Evolutionary conservation across 2,329 filamentous ascomycete genomes (phyloP).

Genomic region (Colletotrichum sp.): DNA sequence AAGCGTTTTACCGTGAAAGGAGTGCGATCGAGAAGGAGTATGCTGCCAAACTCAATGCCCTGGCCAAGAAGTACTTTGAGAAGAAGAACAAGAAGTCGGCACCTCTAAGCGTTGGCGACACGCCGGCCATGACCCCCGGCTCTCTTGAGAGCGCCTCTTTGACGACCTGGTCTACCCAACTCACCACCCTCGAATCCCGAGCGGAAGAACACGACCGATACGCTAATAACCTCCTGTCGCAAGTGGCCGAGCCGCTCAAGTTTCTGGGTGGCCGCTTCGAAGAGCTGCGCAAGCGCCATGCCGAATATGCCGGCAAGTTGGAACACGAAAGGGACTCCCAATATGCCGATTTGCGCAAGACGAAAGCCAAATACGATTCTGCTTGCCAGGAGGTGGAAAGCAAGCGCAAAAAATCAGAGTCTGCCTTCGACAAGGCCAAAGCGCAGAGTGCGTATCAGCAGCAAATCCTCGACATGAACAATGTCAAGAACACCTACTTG

Average conservation of each 20-base stretch:
- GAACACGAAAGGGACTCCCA: slow-evolving; percentile 87
- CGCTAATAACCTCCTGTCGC: slow-evolving; percentile 76
- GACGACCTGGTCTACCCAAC: slow-evolving; percentile 95
- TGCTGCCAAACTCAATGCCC: slow-evolving; percentile 80
- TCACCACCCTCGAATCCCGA: slow-evolving; percentile 86
- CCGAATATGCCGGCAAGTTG: slow-evolving; percentile 86
- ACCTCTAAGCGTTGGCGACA: slow-evolving; percentile 90
- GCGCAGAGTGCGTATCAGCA: slow-evolving; percentile 91
- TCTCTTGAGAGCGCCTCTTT: slow-evolving; percentile 96
- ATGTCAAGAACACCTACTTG: slow-evolving; percentile 97
- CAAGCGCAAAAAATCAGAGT: slow-evolving; percentile 92
- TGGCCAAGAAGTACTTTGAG: slow-evolving; percentile 97
- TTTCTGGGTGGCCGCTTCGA: slow-evolving; percentile 78
- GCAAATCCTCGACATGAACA: slow-evolving; percentile 94
- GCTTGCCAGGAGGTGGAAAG: slow-evolving; percentile 95
- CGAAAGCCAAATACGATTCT: slow-evolving; percentile 90
- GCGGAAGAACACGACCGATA: slow-evolving; percentile 90
- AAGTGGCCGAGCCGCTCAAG: slow-evolving; percentile 88
- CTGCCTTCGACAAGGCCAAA: slow-evolving; percentile 92
- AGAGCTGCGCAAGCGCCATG: slow-evolving; percentile 89
- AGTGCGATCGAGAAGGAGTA: slow-evolving; percentile 97
- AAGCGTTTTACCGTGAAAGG: slow-evolving; percentile 96
- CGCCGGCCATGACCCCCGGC: slow-evolving; percentile 89
- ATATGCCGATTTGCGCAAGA: slow-evolving; percentile 86
- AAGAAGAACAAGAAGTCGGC: slow-evolving; percentile 93